These are phyloP conservation scores for Coelastrella sp. DNA, from an alignment of 139 green algal genomes.

Conservation along the genomic window DNA sequence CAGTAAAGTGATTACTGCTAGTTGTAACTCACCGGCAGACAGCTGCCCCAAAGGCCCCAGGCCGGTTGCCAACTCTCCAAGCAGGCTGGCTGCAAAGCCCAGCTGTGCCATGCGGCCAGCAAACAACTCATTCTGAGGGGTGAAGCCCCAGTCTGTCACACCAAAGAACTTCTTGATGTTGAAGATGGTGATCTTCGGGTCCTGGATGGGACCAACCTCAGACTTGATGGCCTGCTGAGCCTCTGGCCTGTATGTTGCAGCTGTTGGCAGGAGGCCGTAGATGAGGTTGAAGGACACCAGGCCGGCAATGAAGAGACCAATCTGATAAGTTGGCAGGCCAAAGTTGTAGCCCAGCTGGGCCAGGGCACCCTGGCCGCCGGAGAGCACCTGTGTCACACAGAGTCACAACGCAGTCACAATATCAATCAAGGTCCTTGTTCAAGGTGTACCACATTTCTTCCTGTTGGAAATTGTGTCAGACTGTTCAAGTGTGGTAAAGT, in stretches of 20 bases:
- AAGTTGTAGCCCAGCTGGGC: slow-evolving; percentile 78
- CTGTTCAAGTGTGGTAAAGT: no score
- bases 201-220: slow-evolving; percentile 66
- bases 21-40: slow-evolving; percentile 25
- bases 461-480: no score
- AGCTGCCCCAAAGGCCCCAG: slow-evolving; percentile 83
- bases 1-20: not conserved
- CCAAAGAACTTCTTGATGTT: slow-evolving; percentile 70
- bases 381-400: slow-evolving; percentile 49
- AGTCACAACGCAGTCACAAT: not conserved
- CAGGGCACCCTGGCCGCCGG: slow-evolving; percentile 78
- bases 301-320: slow-evolving; percentile 70
- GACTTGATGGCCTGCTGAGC: slow-evolving; percentile 53
- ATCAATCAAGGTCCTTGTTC: no score
- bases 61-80: slow-evolving; percentile 82
- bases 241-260: slow-evolving; percentile 62
- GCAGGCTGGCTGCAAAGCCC: slow-evolving; percentile 79
- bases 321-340: slow-evolving; percentile 44
- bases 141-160: slow-evolving; percentile 71
- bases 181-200: slow-evolving; percentile 67
- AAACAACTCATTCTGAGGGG: slow-evolving; percentile 86
- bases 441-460: no score
- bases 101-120: slow-evolving; percentile 85
- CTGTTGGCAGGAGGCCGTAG: slow-evolving; percentile 65
- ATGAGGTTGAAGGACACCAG: slow-evolving; percentile 78